Percentiles rank a stretch among this genome's conserved stretches.
phyloP scores from a whole-genome alignment of 345 rosid species.

The Populus deltoides region DNA sequence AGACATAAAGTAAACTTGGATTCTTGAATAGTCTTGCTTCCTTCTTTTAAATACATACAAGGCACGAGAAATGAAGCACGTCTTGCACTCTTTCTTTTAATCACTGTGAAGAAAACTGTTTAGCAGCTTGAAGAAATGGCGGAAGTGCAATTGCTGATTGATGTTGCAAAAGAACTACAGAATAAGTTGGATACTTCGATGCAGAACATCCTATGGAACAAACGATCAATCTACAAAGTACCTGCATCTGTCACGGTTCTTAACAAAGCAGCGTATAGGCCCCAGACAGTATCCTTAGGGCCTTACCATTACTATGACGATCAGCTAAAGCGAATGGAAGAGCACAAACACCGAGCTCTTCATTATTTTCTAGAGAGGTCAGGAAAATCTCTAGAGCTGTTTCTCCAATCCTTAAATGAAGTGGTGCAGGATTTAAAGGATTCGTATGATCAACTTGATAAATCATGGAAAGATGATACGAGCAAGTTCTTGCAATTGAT shows the following conservation, averaged over 20 bases:
- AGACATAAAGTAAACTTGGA: background rate
- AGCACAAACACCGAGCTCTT: constrained; percentile 40
- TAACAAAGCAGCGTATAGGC: constrained; percentile 37
- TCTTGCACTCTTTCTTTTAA: background rate
- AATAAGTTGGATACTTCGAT: constrained; percentile 8
- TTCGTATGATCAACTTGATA: constrained; percentile 29
- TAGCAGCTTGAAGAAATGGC: background rate
- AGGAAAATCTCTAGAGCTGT: constrained; percentile 11
- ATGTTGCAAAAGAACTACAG: constrained; percentile 15
- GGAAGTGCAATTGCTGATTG: constrained; percentile 13
- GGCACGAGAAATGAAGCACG: background rate
- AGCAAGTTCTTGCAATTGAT: constrained; percentile 33
- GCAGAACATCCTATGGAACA: constrained; percentile 26
- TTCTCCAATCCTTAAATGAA: constrained; percentile 17
- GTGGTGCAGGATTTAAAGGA: constrained; percentile 26
- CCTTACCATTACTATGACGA: constrained; percentile 39
- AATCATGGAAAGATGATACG: constrained; percentile 22
- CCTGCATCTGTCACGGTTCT: constrained; percentile 29
- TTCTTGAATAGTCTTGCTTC: background rate
- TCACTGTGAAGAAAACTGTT: background rate
- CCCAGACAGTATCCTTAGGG: constrained; percentile 41
- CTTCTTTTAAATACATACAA: background rate
- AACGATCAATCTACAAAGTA: constrained; percentile 41
- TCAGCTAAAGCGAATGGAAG: constrained; percentile 39
- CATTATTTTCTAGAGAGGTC: constrained; percentile 36